A percentile compares a stretch with the other conserved stretches of the same genome.
These are phyloP conservation scores for Coemansia sp. DNA, from an alignment of 192 early-diverging fungal species.

Conservation along the genomic window DNA sequence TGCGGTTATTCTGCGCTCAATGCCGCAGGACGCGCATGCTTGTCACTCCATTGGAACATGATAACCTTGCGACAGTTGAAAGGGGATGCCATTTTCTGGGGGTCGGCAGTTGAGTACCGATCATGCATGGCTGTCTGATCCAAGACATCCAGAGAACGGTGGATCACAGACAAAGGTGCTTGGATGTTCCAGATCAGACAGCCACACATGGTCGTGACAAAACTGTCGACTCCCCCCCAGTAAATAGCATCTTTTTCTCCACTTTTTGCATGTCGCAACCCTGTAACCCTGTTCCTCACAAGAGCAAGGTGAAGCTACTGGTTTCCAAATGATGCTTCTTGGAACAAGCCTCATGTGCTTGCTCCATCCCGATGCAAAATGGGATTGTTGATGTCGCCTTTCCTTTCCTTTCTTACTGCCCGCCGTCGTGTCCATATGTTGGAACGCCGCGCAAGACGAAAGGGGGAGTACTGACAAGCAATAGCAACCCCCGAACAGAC, in stretches of 20 bases:
- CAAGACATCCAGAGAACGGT: too few relatives aligned
- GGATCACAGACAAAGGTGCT: too few relatives aligned
- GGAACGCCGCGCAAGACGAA: too few relatives aligned
- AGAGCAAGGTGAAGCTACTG: neutral
- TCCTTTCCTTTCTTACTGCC: neutral
- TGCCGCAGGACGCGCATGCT: constrained; percentile 10
- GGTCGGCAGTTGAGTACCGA: too few relatives aligned
- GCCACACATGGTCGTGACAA: neutral
- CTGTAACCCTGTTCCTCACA: neutral
- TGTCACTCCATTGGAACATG: neutral
- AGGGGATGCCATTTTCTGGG: too few relatives aligned
- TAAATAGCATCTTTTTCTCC: too few relatives aligned
- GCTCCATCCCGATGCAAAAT: neutral
- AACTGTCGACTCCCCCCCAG: too few relatives aligned
- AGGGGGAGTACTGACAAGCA: too few relatives aligned
- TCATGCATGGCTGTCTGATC: too few relatives aligned
- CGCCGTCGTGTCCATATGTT: too few relatives aligned
- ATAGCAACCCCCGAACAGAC: neutral
- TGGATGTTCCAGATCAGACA: neutral
- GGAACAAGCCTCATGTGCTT: neutral
- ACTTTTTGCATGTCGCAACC: too few relatives aligned
- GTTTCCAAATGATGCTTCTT: constrained; percentile 1
- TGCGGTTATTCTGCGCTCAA: constrained; percentile 5
- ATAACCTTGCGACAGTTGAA: neutral
- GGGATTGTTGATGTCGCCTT: neutral